Evolutionary conservation across 2,329 filamentous ascomycete genomes (phyloP).

Genomic region (Aureobasidium mangrovei): DNA sequence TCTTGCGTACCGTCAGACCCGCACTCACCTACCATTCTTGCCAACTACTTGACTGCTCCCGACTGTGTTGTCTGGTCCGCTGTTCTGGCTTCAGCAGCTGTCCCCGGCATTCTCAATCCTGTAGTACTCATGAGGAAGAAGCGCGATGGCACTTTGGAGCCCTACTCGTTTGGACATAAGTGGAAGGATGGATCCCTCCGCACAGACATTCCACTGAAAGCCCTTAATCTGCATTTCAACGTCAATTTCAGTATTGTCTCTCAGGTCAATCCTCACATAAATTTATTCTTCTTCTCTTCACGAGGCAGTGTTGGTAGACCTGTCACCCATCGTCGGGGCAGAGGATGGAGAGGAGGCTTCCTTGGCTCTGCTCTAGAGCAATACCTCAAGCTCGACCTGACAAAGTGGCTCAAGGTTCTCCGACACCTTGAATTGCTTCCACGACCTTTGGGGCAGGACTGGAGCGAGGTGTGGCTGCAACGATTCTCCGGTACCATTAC

Average conservation of each 20-base stretch:
- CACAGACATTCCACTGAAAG: slow-evolving; percentile 91
- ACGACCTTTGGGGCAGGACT: slow-evolving; percentile 84
- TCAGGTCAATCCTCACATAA: slow-evolving; percentile 92
- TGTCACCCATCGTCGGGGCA: slow-evolving; percentile 85
- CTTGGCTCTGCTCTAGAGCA: slow-evolving; percentile 87
- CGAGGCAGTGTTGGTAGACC: slow-evolving; percentile 84
- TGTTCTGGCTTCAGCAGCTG: slow-evolving; percentile 86
- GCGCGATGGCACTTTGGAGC: slow-evolving; percentile 64
- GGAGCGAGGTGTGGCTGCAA: slow-evolving; percentile 94
- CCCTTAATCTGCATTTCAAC: slow-evolving; percentile 93
- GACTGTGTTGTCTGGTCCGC: slow-evolving; percentile 99
- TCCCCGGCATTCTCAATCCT: slow-evolving; percentile 91
- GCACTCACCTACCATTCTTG: slow-evolving; percentile 82
- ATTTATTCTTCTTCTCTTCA: slow-evolving; percentile 96
- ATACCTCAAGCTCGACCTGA: slow-evolving; percentile 91
- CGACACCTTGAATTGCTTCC: slow-evolving; percentile 87
- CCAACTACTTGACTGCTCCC: slow-evolving; percentile 89
- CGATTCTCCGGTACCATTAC: slow-evolving; percentile 91
- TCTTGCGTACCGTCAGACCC: slow-evolving; percentile 93
- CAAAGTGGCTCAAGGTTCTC: slow-evolving; percentile 94
- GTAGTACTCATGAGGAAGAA: slow-evolving; percentile 88
- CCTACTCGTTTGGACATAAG: slow-evolving; percentile 96
- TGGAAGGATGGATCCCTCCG: slow-evolving; percentile 96
- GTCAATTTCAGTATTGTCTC: slow-evolving; percentile 92
- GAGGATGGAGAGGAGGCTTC: slow-evolving; percentile 93